These are phyloP conservation scores for Xerocomus amazonicus DNA, from an alignment of 1,284 basidiomycete genomes.

Conservation along the genomic window DNA sequence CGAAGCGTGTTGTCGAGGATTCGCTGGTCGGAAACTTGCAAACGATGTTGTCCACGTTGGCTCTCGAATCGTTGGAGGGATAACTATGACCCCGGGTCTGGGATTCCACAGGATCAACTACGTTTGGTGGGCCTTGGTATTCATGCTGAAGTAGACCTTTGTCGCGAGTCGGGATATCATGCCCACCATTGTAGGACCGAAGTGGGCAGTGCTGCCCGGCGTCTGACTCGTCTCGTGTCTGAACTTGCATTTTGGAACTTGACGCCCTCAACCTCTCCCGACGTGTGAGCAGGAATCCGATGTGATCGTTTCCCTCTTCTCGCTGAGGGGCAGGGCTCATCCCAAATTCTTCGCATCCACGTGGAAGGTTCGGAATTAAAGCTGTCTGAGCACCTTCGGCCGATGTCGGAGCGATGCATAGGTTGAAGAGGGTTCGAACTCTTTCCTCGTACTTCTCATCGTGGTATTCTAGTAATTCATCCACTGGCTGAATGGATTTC, in stretches of 20 bases:
- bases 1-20: constrained; percentile 4
- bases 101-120: not conserved
- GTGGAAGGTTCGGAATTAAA: constrained; percentile 10
- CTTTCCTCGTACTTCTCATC: constrained; percentile 14
- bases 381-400: constrained; percentile 7
- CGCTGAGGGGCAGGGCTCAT: constrained; percentile 22
- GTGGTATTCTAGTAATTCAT: constrained; percentile 15
- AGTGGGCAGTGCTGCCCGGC: not conserved
- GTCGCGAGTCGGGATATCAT: not conserved
- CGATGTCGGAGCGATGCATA: constrained; percentile 2
- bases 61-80: constrained; percentile 28
- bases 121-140: not conserved
- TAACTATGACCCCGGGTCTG: not conserved
- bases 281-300: constrained; percentile 25
- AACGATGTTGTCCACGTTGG: constrained; percentile 14
- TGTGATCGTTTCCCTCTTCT: constrained; percentile 5
- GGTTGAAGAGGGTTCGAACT: constrained; percentile 12
- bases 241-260: not conserved
- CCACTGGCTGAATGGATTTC: constrained; percentile 30
- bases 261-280: constrained; percentile 21
- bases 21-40: constrained; percentile 5
- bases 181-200: not conserved
- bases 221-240: not conserved
- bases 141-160: not conserved
- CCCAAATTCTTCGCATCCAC: constrained; percentile 24